Evolutionary conservation across 1,139 yeast species (phyloP).

Genomic region (Kodamaea sp.): DNA sequence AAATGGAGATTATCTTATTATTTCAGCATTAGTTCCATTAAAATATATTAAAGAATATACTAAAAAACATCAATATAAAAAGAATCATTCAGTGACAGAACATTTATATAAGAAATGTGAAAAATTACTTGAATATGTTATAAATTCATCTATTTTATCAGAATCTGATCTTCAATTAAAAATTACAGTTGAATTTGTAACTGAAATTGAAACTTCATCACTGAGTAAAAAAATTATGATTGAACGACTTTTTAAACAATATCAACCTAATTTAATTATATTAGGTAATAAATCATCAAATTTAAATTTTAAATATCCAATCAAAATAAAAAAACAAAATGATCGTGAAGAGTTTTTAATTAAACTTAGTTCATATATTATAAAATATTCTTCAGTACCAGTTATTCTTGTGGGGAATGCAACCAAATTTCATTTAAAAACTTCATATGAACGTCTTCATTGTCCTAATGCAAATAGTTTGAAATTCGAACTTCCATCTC

Average conservation of each 20-base stretch:
- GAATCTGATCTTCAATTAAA: slow-evolving; percentile 33
- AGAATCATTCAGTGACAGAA: slow-evolving; percentile 20
- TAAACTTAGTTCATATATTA: slow-evolving; percentile 37
- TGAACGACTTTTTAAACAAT: slow-evolving; percentile 35
- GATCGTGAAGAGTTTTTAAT: slow-evolving; percentile 26
- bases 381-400: slow-evolving; percentile 42
- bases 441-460: background rate
- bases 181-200: slow-evolving; percentile 53
- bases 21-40: slow-evolving; percentile 38
- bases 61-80: slow-evolving; percentile 8
- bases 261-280: slow-evolving; percentile 38
- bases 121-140: slow-evolving; percentile 38
- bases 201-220: slow-evolving; percentile 11
- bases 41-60: slow-evolving; percentile 21
- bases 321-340: slow-evolving; percentile 24
- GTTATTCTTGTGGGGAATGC: slow-evolving; percentile 37
- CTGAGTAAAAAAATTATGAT: slow-evolving; percentile 31
- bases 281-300: slow-evolving; percentile 38
- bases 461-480: no score
- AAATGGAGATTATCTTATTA: slow-evolving; percentile 38
- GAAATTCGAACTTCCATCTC: background rate
- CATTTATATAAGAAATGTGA: slow-evolving; percentile 39
- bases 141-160: slow-evolving; percentile 22
- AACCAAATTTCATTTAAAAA: slow-evolving; percentile 10
- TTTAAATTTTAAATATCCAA: slow-evolving; percentile 43